These are phyloP conservation scores for Leccinum idahoense DNA, from an alignment of 1,284 basidiomycete species.

Conservation along the genomic window DNA sequence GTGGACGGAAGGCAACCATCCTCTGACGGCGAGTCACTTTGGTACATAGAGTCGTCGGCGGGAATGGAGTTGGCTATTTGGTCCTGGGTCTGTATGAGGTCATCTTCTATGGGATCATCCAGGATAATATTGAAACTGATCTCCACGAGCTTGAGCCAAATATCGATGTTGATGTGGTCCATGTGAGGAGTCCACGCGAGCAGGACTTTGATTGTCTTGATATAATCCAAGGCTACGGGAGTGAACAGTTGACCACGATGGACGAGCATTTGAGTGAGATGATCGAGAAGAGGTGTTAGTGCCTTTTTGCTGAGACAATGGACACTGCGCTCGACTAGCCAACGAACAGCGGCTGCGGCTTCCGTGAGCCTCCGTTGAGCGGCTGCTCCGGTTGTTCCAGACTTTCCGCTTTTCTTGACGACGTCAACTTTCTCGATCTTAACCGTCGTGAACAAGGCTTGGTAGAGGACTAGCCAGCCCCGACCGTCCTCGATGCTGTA, in stretches of 20 bases:
- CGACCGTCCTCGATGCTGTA: slow-evolving; percentile 50
- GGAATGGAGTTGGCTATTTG: slow-evolving; percentile 16
- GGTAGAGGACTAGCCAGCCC: slow-evolving; percentile 68
- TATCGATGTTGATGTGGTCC: slow-evolving; percentile 61
- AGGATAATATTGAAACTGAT: slow-evolving; percentile 76
- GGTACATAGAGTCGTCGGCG: slow-evolving; percentile 26
- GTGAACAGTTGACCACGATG: slow-evolving; percentile 52
- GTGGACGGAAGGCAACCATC: slow-evolving; percentile 24
- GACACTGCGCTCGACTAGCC: slow-evolving; percentile 59
- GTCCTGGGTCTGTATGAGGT: slow-evolving; percentile 30
- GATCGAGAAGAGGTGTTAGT: slow-evolving; percentile 54
- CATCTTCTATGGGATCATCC: slow-evolving; percentile 52
- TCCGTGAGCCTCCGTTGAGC: slow-evolving; percentile 58
- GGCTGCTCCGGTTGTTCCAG: slow-evolving; percentile 33
- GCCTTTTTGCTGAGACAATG: slow-evolving; percentile 50
- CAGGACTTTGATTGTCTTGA: slow-evolving; percentile 68
- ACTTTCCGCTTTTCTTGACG: slow-evolving; percentile 44
- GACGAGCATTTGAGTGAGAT: slow-evolving; percentile 63
- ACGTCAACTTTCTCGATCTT: slow-evolving; percentile 54
- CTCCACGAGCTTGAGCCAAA: slow-evolving; percentile 68
- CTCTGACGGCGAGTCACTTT: slow-evolving; percentile 28
- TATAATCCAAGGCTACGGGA: slow-evolving; percentile 74
- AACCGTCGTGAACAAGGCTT: slow-evolving; percentile 68
- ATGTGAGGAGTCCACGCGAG: slow-evolving; percentile 71
- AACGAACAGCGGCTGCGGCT: slow-evolving; percentile 62